Percentiles rank a stretch among this genome's conserved stretches.
Conservation (phyloP, 352 stramenopile species). For the Globisporangium alternatum region DNA sequence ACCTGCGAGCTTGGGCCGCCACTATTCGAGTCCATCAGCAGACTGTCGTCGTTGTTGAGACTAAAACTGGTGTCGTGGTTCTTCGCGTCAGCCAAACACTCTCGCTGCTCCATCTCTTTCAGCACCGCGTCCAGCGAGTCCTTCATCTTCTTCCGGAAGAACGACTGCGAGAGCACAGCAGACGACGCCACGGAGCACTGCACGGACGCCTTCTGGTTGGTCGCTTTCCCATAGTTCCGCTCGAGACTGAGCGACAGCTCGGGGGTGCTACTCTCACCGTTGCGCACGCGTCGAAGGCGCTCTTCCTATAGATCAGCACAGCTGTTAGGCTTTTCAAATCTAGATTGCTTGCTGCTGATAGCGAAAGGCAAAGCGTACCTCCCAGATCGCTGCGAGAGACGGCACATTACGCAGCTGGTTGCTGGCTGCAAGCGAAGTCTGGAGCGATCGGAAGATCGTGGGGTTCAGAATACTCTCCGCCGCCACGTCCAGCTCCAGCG, state of each 20-base stretch:
- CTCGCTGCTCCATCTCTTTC: constrained; percentile 29
- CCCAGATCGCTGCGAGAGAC: constrained; percentile 78
- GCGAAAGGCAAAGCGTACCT: constrained; percentile 32
- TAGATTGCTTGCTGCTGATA: neutral
- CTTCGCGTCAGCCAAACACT: constrained; percentile 7
- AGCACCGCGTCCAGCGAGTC: constrained; percentile 60
- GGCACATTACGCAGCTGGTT: constrained; percentile 63
- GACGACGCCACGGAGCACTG: constrained; percentile 24
- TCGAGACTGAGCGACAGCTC: constrained; percentile 55
- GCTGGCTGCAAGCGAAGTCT: constrained; percentile 35
- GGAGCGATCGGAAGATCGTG: constrained; percentile 37
- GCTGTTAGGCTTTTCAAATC: no score
- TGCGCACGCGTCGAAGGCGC: constrained; percentile 41
- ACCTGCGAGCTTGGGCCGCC: constrained; percentile 6
- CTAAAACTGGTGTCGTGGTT: constrained; percentile 6
- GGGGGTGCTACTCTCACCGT: constrained; percentile 46
- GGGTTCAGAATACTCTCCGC: constrained; percentile 70
- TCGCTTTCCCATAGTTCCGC: constrained; percentile 29
- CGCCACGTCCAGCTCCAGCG: constrained; percentile 68
- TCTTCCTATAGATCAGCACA: constrained; percentile 54
- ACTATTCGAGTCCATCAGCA: constrained; percentile 12
- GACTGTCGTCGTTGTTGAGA: constrained; percentile 8
- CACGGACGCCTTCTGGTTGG: constrained; percentile 23
- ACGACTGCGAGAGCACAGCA: constrained; percentile 74
- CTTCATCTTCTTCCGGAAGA: constrained; percentile 79